phyloP scores from a whole-genome alignment of 225 moss, liverwort and hornwort species.

The Pseudoscleropodium purum region DNA sequence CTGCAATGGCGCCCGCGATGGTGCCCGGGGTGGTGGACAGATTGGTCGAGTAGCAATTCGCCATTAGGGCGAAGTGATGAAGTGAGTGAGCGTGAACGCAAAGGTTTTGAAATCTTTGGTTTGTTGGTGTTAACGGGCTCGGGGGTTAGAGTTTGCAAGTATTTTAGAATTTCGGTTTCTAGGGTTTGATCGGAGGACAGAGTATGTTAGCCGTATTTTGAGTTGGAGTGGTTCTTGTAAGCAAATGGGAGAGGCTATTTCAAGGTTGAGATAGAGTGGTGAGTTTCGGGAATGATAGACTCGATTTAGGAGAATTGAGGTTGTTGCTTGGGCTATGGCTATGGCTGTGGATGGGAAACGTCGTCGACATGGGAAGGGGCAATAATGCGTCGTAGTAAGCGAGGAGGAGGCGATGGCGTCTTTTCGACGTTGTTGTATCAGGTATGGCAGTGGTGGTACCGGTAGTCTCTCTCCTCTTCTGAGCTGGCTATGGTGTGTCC shows the following conservation, averaged over 20 bases:
- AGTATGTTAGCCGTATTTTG: background rate
- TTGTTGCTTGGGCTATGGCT: background rate
- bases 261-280: background rate
- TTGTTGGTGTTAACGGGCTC: background rate
- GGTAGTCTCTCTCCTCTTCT: background rate
- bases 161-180: background rate
- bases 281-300: background rate
- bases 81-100: background rate
- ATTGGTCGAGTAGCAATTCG: background rate
- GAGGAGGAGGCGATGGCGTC: conserved; percentile 1
- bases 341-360: conserved; percentile 7
- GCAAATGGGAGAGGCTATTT: background rate
- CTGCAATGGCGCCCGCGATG: background rate
- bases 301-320: background rate
- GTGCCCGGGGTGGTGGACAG: background rate
- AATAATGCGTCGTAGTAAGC: background rate
- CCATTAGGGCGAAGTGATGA: background rate
- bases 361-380: background rate
- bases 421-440: conserved; percentile 9
- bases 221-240: background rate
- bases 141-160: background rate
- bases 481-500: background rate
- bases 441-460: background rate
- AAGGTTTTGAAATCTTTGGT: background rate
- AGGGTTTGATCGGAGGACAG: background rate